These are phyloP conservation scores for Acacia concinna DNA, from an alignment of 331 rosid species.

Conservation along the genomic window DNA sequence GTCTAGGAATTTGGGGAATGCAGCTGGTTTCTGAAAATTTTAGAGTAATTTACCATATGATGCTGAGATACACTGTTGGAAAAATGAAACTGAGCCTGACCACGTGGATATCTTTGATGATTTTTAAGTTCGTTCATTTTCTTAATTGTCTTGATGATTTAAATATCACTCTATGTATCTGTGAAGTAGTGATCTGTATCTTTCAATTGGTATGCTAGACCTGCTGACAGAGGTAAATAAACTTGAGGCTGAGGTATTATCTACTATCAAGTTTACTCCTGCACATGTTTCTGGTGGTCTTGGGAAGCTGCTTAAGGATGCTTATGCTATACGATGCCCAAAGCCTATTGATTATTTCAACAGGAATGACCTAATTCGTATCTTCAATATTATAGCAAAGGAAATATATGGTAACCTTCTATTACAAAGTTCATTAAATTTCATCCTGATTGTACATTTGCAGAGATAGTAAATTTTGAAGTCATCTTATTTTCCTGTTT, in stretches of 20 bases:
- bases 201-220: slow-evolving; percentile 29
- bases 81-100: background rate
- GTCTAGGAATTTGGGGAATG: background rate
- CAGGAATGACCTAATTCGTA: slow-evolving; percentile 43
- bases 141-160: background rate
- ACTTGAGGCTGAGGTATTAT: slow-evolving; percentile 31
- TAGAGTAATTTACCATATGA: background rate
- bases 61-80: background rate
- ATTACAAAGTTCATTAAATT: slow-evolving; percentile 5
- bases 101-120: background rate
- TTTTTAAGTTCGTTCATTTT: background rate
- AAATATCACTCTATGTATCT: slow-evolving; percentile 5
- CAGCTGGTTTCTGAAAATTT: background rate
- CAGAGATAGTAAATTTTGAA: slow-evolving; percentile 12
- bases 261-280: slow-evolving; percentile 29
- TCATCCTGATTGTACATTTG: background rate
- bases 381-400: slow-evolving; percentile 43
- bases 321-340: slow-evolving; percentile 35
- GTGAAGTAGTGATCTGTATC: slow-evolving; percentile 19
- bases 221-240: slow-evolving; percentile 23
- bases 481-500: slow-evolving; percentile 7
- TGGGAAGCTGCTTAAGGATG: slow-evolving; percentile 40
- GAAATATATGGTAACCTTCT: slow-evolving; percentile 46
- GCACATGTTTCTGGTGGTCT: slow-evolving; percentile 10
- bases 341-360: slow-evolving; percentile 42